phyloP scores from a whole-genome alignment of 192 early-diverging fungal species.

The Coemansia sp. region DNA sequence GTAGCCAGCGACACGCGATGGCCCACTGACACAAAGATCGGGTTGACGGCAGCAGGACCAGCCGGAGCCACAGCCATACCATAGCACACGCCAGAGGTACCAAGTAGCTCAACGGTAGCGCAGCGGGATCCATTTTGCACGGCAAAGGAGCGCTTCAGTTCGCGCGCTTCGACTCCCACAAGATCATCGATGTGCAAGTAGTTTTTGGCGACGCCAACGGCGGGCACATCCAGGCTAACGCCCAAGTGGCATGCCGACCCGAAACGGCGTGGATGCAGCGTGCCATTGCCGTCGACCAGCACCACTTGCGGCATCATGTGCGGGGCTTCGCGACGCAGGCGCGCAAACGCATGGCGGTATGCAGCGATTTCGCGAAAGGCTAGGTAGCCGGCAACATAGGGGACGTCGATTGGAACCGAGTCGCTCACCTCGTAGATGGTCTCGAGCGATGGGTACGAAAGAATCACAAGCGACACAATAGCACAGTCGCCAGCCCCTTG shows the following conservation, averaged over 20 bases:
- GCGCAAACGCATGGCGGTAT: conserved; percentile 60
- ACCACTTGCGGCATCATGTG: conserved; percentile 75
- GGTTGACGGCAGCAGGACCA: conserved; percentile 61
- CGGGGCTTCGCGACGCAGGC: conserved; percentile 55
- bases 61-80: conserved; percentile 61
- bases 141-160: conserved; percentile 59
- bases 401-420: conserved; percentile 64
- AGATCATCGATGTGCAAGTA: conserved; percentile 71
- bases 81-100: conserved; percentile 49
- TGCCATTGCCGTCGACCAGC: conserved; percentile 88
- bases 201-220: conserved; percentile 91
- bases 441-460: conserved; percentile 68
- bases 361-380: conserved; percentile 85
- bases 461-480: conserved; percentile 74
- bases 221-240: conserved; percentile 70
- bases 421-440: conserved; percentile 67
- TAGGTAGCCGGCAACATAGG: conserved; percentile 90
- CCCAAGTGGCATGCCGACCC: conserved; percentile 88
- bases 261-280: conserved; percentile 83
- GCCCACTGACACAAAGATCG: conserved; percentile 86
- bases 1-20: conserved; percentile 74
- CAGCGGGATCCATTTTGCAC: conserved; percentile 15
- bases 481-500: conserved; percentile 52
- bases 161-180: conserved; percentile 48
- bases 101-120: conserved; percentile 55